Percentiles rank a stretch among this genome's conserved stretches.
phyloP scores from a whole-genome alignment of 192 early-diverging fungal species.

The Neocallimastix lanati region DNA sequence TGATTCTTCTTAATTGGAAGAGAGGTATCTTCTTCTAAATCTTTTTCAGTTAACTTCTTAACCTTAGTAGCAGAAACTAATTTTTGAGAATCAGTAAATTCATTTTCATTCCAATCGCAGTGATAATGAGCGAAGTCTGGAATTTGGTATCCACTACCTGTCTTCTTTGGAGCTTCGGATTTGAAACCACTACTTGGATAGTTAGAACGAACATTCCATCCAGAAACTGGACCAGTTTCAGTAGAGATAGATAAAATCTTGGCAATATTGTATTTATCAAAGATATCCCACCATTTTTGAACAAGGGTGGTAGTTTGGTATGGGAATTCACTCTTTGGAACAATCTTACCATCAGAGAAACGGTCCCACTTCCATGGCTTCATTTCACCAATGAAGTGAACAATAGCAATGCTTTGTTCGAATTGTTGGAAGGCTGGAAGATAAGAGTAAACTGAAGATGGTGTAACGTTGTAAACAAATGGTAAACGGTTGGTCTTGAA shows the following conservation, averaged over 20 bases:
- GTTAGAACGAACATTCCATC: not conserved
- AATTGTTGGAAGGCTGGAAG: constrained; percentile 66
- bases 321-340: constrained; percentile 20
- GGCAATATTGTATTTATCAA: constrained; percentile 20
- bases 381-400: constrained; percentile 73
- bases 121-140: not conserved
- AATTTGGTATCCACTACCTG: not conserved
- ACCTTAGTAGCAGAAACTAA: not conserved
- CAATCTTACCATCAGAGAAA: constrained; percentile 32
- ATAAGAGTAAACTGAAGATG: constrained; percentile 59
- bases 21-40: not conserved
- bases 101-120: not conserved
- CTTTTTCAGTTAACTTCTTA: not conserved
- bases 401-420: constrained; percentile 44
- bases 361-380: constrained; percentile 82
- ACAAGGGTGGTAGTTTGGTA: constrained; percentile 32
- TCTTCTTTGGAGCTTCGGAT: not conserved
- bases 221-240: not conserved
- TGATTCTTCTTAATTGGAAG: not conserved
- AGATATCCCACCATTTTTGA: constrained; percentile 56
- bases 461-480: constrained; percentile 80
- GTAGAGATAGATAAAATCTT: not conserved
- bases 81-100: not conserved
- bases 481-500: constrained; percentile 47
- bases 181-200: not conserved